phyloP scores from a whole-genome alignment of 805 yeast species.

The Tetrapisispora namnaoensis region DNA sequence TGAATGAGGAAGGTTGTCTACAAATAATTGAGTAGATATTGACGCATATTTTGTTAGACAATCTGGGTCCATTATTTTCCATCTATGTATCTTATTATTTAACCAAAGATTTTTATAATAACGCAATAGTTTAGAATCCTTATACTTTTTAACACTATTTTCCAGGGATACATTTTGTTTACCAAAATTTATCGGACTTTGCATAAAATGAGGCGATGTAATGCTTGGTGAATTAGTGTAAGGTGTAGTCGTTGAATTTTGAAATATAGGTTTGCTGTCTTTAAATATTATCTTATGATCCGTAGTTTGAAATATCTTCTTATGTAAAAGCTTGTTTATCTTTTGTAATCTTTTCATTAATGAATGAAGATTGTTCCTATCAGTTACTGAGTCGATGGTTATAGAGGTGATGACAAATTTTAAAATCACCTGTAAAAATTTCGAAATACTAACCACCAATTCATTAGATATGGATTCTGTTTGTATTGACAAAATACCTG shows the following conservation, averaged over 20 bases:
- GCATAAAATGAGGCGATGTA: slow-evolving; percentile 23
- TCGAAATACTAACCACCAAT: slow-evolving; percentile 19
- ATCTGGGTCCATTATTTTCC: slow-evolving; percentile 25
- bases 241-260: slow-evolving; percentile 10
- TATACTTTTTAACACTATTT: slow-evolving; percentile 10
- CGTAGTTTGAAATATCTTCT: slow-evolving; percentile 13
- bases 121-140: slow-evolving; percentile 24
- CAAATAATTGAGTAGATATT: slow-evolving; percentile 29
- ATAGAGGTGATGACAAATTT: slow-evolving; percentile 9
- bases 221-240: slow-evolving; percentile 21
- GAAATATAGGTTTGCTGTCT: slow-evolving; percentile 6
- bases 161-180: slow-evolving; percentile 9
- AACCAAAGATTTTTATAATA: slow-evolving; percentile 33
- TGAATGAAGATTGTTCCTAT: slow-evolving; percentile 10
- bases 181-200: slow-evolving; percentile 20
- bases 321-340: slow-evolving; percentile 19
- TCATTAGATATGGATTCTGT: slow-evolving; percentile 9
- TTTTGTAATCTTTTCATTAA: slow-evolving; percentile 16
- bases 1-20: slow-evolving; percentile 18
- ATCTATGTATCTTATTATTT: slow-evolving; percentile 29
- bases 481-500: slow-evolving; percentile 14
- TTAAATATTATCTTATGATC: slow-evolving; percentile 18
- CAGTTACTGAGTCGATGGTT: slow-evolving; percentile 8
- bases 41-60: slow-evolving; percentile 25
- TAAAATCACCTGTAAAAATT: slow-evolving; percentile 18